Conservation (phyloP, 345 rosid genomes). For the Limnanthes douglasii region DNA sequence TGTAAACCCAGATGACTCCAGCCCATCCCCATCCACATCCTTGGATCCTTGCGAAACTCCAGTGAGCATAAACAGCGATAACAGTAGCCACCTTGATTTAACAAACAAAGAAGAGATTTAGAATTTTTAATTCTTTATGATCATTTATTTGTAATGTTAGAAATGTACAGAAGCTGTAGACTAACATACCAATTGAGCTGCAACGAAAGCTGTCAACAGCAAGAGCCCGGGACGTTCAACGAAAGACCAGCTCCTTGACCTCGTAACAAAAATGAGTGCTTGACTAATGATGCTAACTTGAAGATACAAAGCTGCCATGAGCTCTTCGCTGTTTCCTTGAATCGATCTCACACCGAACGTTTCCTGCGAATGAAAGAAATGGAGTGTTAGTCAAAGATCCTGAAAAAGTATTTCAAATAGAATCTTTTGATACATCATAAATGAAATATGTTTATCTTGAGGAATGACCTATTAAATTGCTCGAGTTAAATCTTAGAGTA, state of each 20-base stretch:
- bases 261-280: conserved; percentile 76
- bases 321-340: conserved; percentile 19
- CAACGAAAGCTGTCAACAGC: conserved; percentile 39
- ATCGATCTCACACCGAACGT: conserved; percentile 37
- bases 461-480: neutral
- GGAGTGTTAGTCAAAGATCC: neutral
- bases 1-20: conserved; percentile 54
- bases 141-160: no score
- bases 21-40: conserved; percentile 90
- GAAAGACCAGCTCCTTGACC: conserved; percentile 75
- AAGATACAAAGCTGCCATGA: conserved; percentile 66
- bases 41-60: conserved; percentile 50
- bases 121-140: neutral
- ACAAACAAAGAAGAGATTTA: neutral
- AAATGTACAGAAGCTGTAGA: no score
- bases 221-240: conserved; percentile 47
- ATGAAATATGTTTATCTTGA: neutral
- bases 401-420: neutral
- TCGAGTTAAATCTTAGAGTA: neutral
- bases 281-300: conserved; percentile 87
- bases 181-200: conserved; percentile 66
- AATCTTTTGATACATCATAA: neutral
- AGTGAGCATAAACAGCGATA: conserved; percentile 48
- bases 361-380: conserved; percentile 15
- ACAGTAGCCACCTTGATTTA: conserved; percentile 39